Base-by-base conservation (phyloP, 108 stramenopile species). In the Stephanodiscus triporus region DNA sequence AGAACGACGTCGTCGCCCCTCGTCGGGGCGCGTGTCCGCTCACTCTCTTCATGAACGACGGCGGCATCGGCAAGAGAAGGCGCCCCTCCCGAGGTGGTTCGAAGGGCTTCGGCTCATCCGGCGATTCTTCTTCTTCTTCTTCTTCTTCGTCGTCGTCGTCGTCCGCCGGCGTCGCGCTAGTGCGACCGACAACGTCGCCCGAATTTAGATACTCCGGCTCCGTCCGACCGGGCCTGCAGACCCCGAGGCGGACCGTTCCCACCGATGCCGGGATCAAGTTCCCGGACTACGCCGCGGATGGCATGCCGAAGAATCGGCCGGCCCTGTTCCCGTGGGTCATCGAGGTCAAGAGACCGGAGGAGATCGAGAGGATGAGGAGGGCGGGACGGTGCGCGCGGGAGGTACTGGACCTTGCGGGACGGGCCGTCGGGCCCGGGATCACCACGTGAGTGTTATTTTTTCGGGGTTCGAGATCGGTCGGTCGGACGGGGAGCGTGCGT, bases 341-440 rank as follows among this genome's bases (percentile, higher is more conserved):
- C 81, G 96, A 97, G 66, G 88, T 89, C 19, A 97, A 98, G 72
- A 91, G 75, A 10, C 71, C 90, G 0, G 85, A 89, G 13, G 96
- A 98, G 70, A 97, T 99, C 66, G 87, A 69, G 54, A 94, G 84
- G 43, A 99, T 99, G 97, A 69, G 92, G 37, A 91, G 77, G 9
- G 84, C 97, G 4, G 97, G 97, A 34, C 62, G 76, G 51, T 59
- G 88, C 17, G 97, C 97, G 17, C 72, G 97, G 42, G 91, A 98
- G 65, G 91, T 98, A 9, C 78, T 99, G 50, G 99, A 98, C 75
- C 55, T 91, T 24, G 98, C 96, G 0, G 98, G 97, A 4, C 29
- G 84, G 36, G 87, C 88, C 23, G 92, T 99, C 0, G 40, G 48
- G 43, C 86, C 85, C 9, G 99, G 98, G 22, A 77, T 94, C 26